Conservation (phyloP, 140 eudicot species). For the Flaveria floridana region DNA sequence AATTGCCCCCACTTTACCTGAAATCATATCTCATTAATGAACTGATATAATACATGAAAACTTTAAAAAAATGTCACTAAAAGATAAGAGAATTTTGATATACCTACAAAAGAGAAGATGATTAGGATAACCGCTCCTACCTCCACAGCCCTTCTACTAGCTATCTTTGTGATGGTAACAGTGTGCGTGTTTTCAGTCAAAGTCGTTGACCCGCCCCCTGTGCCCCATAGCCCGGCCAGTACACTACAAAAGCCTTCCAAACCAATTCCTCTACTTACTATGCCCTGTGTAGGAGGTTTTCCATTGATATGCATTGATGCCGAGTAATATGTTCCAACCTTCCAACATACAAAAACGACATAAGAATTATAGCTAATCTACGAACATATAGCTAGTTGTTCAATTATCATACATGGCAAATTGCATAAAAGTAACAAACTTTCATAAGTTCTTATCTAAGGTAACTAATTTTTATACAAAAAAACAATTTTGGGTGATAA, state of each 20-base stretch:
- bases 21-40: conserved; percentile 24
- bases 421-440: not conserved
- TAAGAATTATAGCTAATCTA: conserved; percentile 18
- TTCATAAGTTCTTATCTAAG: not conserved
- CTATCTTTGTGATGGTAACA: conserved; percentile 61
- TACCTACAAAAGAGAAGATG: conserved; percentile 85
- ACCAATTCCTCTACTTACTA: conserved; percentile 94
- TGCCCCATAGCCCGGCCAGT: conserved; percentile 94
- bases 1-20: conserved; percentile 92
- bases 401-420: not conserved
- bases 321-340: conserved; percentile 90
- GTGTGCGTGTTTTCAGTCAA: conserved; percentile 86
- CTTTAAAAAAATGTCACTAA: not conserved
- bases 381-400: not conserved
- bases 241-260: conserved; percentile 94
- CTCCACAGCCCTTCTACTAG: conserved; percentile 70
- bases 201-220: conserved; percentile 93
- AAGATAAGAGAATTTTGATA: conserved; percentile 20
- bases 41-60: not conserved
- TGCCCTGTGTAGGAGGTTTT: conserved; percentile 82
- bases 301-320: conserved; percentile 54
- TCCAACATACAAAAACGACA: conserved; percentile 20
- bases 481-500: not conserved
- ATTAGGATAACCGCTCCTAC: conserved; percentile 79
- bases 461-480: not conserved